Evolutionary conservation across 2,329 filamentous ascomycete genomes (phyloP), one percentile per base, ranked within the genome.

Genomic region (Monosporascus ibericus): DNA sequence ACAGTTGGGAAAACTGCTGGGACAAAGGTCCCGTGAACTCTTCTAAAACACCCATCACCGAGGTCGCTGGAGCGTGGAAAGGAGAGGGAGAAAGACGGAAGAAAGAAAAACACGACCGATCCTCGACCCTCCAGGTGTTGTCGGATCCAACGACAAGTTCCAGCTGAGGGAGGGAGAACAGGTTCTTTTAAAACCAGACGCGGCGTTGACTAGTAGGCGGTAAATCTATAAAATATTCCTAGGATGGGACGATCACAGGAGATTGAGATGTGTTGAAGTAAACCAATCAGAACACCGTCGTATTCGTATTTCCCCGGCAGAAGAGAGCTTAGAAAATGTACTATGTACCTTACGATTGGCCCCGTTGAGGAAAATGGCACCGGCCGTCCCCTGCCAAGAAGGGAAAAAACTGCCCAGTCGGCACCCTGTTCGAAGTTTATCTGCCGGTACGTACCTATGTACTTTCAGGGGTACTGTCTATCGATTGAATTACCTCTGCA

Each of bases 41-140:
- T 60, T 82, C 75, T 56, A 84, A 59, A 60, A 83, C 52, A 64
- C 82, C 81, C 81, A 85, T 85, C 40, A 48, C 14, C 8, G 24
- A 18, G 3, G n/a, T 14, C 17, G 4, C 30, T 25, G 24, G 0
- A 3, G 42, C 30, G 11, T 34, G 5, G 22, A 44, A 17, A 30
- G 24, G 22, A 17, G 42, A 25, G n/a, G n/a, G 25, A 17, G 18
- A 25, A 22, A n/a, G 11, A 30, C 15, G 40, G 7, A 18, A 30
- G n/a, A 27, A 46, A 30, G 22, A 30, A 7, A 18, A 17, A 7
- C 42, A 25, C 11, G 20, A 30, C 42, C 24, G 20, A 46, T 30
- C 14, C 24, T 46, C 24, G n/a, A 22, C n/a, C 42, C 42, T 27
- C 42, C 22, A 46, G 18, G 14, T 46, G 42, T 22, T 46, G 22